A percentile compares a stretch with the other conserved stretches of the same genome.
phyloP scores from a whole-genome alignment of 2,329 filamentous ascomycete genomes.

The Chrysoporthe cubensis region DNA sequence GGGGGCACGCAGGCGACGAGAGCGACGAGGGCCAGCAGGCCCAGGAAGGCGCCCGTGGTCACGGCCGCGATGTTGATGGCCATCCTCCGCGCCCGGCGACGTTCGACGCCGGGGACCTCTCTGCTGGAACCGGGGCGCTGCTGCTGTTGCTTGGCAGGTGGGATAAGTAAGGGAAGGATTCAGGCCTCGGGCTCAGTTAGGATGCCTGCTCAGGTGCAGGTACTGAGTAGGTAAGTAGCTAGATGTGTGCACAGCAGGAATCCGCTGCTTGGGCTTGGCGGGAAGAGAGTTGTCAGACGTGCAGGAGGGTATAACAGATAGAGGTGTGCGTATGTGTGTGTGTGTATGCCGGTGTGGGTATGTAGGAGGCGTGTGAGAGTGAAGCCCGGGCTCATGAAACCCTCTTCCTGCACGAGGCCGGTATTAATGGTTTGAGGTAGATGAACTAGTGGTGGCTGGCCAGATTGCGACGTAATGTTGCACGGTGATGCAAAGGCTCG shows the following conservation, averaged over 20 bases:
- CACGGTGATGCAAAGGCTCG: background rate
- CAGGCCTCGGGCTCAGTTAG: background rate
- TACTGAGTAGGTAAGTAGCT: too few species aligned
- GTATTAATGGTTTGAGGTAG: background rate
- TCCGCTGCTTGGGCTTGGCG: background rate
- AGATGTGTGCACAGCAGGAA: background rate
- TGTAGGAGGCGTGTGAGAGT: background rate
- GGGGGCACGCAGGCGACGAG: slow-evolving; percentile 22
- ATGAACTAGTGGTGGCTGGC: background rate
- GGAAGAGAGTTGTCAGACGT: background rate
- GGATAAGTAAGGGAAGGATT: background rate
- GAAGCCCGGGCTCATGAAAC: background rate
- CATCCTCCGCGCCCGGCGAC: slow-evolving; percentile 11
- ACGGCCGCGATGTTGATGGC: slow-evolving; percentile 24
- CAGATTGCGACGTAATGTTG: background rate
- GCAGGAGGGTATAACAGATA: background rate
- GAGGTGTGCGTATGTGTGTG: background rate
- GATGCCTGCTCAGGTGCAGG: too few species aligned
- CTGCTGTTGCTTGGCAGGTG: background rate
- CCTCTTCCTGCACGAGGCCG: background rate
- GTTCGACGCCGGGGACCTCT: background rate
- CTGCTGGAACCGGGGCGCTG: background rate
- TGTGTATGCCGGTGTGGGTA: background rate
- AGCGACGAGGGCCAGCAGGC: slow-evolving; percentile 22
- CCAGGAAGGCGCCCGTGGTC: slow-evolving; percentile 26